Percentiles rank a stretch among this genome's conserved stretches.
phyloP scores from a whole-genome alignment of 176 grass and related monocot genomes.

The Dactylis glomerata region DNA sequence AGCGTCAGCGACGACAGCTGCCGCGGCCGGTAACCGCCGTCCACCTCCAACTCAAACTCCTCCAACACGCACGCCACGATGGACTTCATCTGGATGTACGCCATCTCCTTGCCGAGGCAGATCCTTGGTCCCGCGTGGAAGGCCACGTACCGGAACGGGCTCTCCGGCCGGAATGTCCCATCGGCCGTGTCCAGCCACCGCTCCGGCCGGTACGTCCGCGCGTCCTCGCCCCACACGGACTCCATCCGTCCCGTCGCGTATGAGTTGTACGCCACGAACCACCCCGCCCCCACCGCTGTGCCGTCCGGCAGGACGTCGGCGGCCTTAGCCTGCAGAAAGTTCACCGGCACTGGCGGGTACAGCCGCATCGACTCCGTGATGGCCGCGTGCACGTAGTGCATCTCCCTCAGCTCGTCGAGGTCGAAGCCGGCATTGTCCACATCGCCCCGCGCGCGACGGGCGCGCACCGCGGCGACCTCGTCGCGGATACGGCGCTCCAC shows the following conservation, averaged over 20 bases:
- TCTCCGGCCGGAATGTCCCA: conserved; percentile 53
- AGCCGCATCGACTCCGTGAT: conserved; percentile 75
- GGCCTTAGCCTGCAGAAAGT: background rate
- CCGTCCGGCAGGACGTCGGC: conserved; percentile 76
- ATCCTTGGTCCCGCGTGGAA: conserved; percentile 73
- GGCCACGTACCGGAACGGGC: conserved; percentile 46
- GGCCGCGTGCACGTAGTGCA: conserved; percentile 80
- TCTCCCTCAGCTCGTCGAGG: conserved; percentile 66
- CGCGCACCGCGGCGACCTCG: conserved; percentile 46
- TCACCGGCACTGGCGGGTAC: conserved; percentile 63
- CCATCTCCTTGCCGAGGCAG: conserved; percentile 80
- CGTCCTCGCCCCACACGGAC: conserved; percentile 47
- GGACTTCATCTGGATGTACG: conserved; percentile 80
- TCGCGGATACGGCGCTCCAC: conserved; percentile 50
- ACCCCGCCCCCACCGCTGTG: conserved; percentile 42
- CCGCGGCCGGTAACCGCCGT: conserved; percentile 20
- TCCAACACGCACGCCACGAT: conserved; percentile 52
- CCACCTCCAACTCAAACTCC: conserved; percentile 28
- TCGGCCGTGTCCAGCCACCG: conserved; percentile 51
- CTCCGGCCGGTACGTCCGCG: conserved; percentile 50
- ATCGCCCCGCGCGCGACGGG: background rate
- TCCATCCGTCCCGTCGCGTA: conserved; percentile 69
- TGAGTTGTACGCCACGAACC: conserved; percentile 51
- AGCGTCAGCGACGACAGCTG: conserved; percentile 47
- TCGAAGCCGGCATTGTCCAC: conserved; percentile 21